Percentiles rank a stretch among this genome's conserved stretches.
Evolutionary conservation across 2,329 filamentous ascomycete species (phyloP).

Genomic region (Berkeleyomyces rouxiae): DNA sequence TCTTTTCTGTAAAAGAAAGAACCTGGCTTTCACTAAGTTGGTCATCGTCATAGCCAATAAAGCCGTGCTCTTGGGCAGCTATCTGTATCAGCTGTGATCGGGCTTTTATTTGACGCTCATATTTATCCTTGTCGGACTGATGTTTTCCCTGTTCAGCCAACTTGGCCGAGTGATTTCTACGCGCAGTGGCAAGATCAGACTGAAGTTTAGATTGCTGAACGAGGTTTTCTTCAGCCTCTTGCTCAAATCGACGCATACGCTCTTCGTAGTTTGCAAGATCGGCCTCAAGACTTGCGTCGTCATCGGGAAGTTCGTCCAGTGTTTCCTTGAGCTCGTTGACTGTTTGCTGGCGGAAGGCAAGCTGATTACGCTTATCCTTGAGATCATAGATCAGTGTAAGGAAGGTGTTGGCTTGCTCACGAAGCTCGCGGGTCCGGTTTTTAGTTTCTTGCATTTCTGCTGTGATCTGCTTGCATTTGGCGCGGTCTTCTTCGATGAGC

Average conservation of each 20-base stretch:
- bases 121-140: conserved; percentile 72
- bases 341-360: conserved; percentile 50
- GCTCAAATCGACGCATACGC: conserved; percentile 46
- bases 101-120: conserved; percentile 60
- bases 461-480: conserved; percentile 41
- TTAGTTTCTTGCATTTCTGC: conserved; percentile 44
- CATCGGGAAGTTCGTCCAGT: conserved; percentile 61
- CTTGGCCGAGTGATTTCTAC: conserved; percentile 33
- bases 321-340: conserved; percentile 53
- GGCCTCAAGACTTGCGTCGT: conserved; percentile 57
- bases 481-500: conserved; percentile 46
- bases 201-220: conserved; percentile 50
- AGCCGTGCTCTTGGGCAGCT: conserved; percentile 56
- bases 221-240: conserved; percentile 46
- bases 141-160: conserved; percentile 56
- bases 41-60: conserved; percentile 71
- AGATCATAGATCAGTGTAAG: conserved; percentile 59
- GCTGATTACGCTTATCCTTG: conserved; percentile 58
- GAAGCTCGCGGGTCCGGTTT: conserved; percentile 45
- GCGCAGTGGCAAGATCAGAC: conserved; percentile 27
- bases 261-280: conserved; percentile 65
- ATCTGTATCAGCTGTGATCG: conserved; percentile 63
- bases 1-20: conserved; percentile 57
- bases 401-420: conserved; percentile 56
- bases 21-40: conserved; percentile 53